These are phyloP conservation scores for Diaporthe nobilis DNA, from an alignment of 2,329 filamentous ascomycete genomes.

Conservation along the genomic window DNA sequence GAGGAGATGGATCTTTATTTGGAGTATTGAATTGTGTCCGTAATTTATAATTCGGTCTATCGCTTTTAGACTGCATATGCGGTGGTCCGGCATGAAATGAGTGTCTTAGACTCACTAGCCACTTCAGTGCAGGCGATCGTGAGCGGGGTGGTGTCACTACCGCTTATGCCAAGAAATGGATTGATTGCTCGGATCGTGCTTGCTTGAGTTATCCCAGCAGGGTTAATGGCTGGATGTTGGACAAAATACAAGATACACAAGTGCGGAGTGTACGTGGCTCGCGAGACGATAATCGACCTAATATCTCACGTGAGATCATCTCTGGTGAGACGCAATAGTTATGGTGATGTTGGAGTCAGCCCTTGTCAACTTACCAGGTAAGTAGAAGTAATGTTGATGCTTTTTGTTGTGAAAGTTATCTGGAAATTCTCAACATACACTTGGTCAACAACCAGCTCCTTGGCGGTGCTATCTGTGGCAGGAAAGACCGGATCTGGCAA, in stretches of 20 bases:
- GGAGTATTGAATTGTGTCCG: not conserved
- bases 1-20: not conserved
- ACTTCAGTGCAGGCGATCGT: not conserved
- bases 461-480: not conserved
- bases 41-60: not conserved
- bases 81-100: not conserved
- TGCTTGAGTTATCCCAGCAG: not conserved
- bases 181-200: not conserved
- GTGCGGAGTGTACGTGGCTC: not conserved
- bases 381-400: not conserved
- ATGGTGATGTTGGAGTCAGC: not conserved
- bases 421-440: not conserved
- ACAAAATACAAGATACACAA: too few species aligned
- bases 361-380: not conserved
- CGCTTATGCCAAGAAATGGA: conserved; percentile 1
- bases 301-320: conserved; percentile 20
- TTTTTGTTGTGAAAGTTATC: too few species aligned
- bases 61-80: not conserved
- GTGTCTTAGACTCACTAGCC: not conserved
- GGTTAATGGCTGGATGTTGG: not conserved
- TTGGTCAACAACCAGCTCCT: not conserved
- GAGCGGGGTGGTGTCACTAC: not conserved
- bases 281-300: not conserved
- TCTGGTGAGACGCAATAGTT: not conserved
- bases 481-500: too few species aligned